These are phyloP conservation scores for Leishmania martiniquensis DNA, from an alignment of 208 protist genomes.

Conservation along the genomic window DNA sequence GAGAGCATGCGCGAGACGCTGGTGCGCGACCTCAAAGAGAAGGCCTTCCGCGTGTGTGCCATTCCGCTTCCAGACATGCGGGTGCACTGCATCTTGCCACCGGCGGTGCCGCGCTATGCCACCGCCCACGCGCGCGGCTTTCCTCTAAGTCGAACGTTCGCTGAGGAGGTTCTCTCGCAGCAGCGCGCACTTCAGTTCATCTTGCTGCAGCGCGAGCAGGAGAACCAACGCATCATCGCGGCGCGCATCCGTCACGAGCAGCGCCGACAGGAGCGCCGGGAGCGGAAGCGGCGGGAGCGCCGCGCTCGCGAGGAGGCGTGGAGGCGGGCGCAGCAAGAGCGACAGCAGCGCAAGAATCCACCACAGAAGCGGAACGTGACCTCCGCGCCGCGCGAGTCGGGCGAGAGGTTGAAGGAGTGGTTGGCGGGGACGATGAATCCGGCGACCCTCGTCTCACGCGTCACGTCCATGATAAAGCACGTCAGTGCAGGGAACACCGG, in stretches of 20 bases:
- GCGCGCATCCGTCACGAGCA: slow-evolving; percentile 20
- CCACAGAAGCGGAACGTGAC: slow-evolving; percentile 10
- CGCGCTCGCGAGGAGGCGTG: slow-evolving; percentile 23
- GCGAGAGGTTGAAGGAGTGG: background rate
- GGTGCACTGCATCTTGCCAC: slow-evolving; percentile 66
- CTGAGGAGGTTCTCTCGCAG: slow-evolving; percentile 66
- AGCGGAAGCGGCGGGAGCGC: slow-evolving; percentile 13
- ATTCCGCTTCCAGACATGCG: slow-evolving; percentile 77
- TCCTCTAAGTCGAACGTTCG: slow-evolving; percentile 55
- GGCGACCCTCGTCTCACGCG: slow-evolving; percentile 19
- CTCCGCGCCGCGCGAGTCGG: background rate
- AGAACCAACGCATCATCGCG: slow-evolving; percentile 27
- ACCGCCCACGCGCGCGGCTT: slow-evolving; percentile 61
- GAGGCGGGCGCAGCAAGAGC: slow-evolving; percentile 1
- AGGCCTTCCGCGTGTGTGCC: slow-evolving; percentile 43
- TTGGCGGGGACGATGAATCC: slow-evolving; percentile 22
- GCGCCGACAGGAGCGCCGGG: slow-evolving; percentile 28
- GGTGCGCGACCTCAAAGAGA: slow-evolving; percentile 51
- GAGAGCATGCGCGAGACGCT: slow-evolving; percentile 67
- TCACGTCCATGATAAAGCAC: slow-evolving; percentile 30
- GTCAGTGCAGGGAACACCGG: background rate
- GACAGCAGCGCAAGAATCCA: slow-evolving; percentile 1
- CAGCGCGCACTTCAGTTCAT: slow-evolving; percentile 55
- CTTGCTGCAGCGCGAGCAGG: slow-evolving; percentile 40
- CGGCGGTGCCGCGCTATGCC: slow-evolving; percentile 56